Conservation (phyloP, 2,329 filamentous ascomycete genomes). For the Myrmaecium sp. region DNA sequence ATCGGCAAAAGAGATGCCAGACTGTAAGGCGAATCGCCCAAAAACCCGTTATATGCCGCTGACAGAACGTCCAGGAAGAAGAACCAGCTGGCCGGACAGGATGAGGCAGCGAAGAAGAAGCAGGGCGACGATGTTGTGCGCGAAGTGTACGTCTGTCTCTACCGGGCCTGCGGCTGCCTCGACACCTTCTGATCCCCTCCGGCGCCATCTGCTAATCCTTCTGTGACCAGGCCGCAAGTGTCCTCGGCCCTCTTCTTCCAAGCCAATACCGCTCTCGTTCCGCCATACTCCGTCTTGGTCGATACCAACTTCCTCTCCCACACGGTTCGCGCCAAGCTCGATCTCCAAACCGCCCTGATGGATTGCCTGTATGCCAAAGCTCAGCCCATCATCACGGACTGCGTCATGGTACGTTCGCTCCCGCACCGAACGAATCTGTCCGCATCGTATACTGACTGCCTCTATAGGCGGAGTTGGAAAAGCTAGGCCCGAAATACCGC, state of each 20-base stretch:
- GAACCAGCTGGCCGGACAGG: constrained; percentile 53
- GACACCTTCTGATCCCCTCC: constrained; percentile 6
- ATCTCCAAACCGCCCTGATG: constrained; percentile 78
- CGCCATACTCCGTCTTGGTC: constrained; percentile 65
- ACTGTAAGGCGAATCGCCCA: constrained; percentile 24
- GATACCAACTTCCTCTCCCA: constrained; percentile 87
- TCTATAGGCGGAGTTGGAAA: constrained; percentile 73
- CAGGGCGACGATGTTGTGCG: constrained; percentile 48
- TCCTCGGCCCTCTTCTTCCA: constrained; percentile 39
- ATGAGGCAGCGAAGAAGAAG: constrained; percentile 37
- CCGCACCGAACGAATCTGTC: constrained; percentile 71
- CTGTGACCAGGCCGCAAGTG: constrained; percentile 45
- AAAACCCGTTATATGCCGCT: constrained; percentile 6
- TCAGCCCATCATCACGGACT: constrained; percentile 71
- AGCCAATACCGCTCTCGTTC: constrained; percentile 63
- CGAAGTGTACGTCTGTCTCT: constrained; percentile 39
- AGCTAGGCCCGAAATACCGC: constrained; percentile 73
- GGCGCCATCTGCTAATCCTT: constrained; percentile 5
- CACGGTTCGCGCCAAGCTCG: constrained; percentile 80
- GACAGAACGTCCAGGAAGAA: constrained; percentile 36
- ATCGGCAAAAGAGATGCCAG: constrained; percentile 68
- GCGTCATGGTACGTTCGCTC: constrained; percentile 40
- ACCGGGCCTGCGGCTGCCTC: constrained; percentile 14
- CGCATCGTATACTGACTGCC: constrained; percentile 53
- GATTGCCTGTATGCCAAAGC: constrained; percentile 86